Base-by-base conservation (phyloP, 495 filamentous ascomycete genomes). In the Wilcoxina mikolae region DNA sequence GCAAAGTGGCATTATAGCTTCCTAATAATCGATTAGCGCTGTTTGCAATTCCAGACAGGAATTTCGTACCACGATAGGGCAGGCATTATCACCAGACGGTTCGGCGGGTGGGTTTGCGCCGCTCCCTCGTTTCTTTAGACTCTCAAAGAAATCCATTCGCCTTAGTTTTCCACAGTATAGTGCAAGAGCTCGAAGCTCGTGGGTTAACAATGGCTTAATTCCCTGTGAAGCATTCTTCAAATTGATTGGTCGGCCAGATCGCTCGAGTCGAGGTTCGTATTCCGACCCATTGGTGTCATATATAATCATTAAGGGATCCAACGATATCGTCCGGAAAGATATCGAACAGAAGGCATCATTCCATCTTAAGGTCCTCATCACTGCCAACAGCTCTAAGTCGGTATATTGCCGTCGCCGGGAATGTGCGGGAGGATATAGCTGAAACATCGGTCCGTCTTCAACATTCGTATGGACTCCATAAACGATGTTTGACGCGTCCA, bases 321-420 rank as follows among this genome's bases (percentile, higher is more conserved):
- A 73, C 56, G 75, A 78, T 45, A 94, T 76, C 25, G 82, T 79
- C 12, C 74, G 70, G 66, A 95, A 95, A 0, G 87, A 95, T 33
- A 98, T 76, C 1, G 85, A 83, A 49, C 74, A 75, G 67, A 95
- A 95, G 12, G 78, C 84, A 65, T 94, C 87, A 61, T 95, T 95
- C 69, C 94, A 98, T 31, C 91, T 78, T 46, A 98, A 70, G 4
- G 91, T 78, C 18, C 90, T 78, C 73, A 95, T 76, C 23, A 95
- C 77, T 1, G 91, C 87, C 35, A 98, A 71, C 23, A 95, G 67
- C 67, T 95, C 91, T 46, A 82, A 65, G 4, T 77, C 66, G 3
- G 73, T 78, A 61, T 98, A 98, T 31, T 74, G 72, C 3, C 70
- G 68, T 47, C 69, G 68, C 28, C 66, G 70, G 4, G 72, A 65